A percentile compares a stretch with the other conserved stretches of the same genome.
phyloP scores from a whole-genome alignment of 805 yeast species.

The Kuraishia hungarica region DNA sequence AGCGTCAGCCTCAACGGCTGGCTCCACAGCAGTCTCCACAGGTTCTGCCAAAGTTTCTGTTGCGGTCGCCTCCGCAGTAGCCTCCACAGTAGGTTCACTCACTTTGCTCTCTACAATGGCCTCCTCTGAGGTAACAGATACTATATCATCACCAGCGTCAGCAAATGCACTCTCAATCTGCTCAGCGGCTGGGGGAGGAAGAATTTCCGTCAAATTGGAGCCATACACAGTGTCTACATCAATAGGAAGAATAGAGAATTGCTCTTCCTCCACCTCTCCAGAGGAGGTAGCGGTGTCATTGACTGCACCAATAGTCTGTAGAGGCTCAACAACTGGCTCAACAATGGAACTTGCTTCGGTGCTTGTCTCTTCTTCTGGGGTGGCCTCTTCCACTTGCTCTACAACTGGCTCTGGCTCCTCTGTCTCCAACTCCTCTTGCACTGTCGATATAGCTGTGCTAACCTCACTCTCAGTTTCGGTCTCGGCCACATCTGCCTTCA shows the following conservation, averaged over 20 bases:
- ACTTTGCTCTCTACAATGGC: neutral
- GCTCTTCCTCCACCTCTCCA: neutral
- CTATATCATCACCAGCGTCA: neutral
- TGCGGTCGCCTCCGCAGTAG: constrained; percentile 6
- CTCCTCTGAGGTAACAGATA: neutral
- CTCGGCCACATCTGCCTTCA: neutral
- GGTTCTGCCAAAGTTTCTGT: neutral
- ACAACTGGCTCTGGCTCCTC: neutral
- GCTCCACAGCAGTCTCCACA: neutral
- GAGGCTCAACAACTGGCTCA: neutral
- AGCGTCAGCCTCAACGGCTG: neutral
- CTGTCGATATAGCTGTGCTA: neutral
- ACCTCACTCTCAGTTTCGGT: too few species aligned
- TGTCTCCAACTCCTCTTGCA: neutral
- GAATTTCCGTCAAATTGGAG: neutral
- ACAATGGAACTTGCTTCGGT: neutral
- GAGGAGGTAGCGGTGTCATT: neutral
- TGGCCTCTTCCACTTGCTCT: neutral
- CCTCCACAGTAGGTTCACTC: constrained; percentile 1
- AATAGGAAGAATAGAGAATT: constrained; percentile 4
- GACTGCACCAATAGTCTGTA: neutral
- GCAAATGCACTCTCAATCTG: neutral
- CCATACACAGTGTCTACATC: constrained; percentile 5
- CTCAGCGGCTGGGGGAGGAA: neutral
- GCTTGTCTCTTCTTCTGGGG: neutral